A percentile compares a stretch with the other conserved stretches of the same genome.
Conservation (phyloP, 495 filamentous ascomycete genomes). For the Symbiotaphrina buchneri region DNA sequence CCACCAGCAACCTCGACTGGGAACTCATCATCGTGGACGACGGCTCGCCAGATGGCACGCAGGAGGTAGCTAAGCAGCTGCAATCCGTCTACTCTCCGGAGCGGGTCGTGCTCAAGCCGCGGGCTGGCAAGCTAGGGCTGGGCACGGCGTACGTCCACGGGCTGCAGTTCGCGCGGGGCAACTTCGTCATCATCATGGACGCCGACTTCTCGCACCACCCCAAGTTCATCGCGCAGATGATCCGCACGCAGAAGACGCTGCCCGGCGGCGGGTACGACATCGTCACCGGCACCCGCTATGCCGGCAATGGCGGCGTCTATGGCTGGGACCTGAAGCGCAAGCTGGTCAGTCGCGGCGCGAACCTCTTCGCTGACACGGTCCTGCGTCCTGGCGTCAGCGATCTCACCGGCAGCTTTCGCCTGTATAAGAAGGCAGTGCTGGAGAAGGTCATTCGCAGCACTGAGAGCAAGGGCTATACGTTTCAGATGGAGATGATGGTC, state of each 20-base stretch:
- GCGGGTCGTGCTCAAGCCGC: slow-evolving; percentile 65
- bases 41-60: slow-evolving; percentile 88
- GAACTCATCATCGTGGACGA: slow-evolving; percentile 96
- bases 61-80: slow-evolving; percentile 73
- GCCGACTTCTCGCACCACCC: slow-evolving; percentile 98
- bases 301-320: slow-evolving; percentile 75
- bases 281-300: slow-evolving; percentile 88
- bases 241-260: slow-evolving; percentile 38
- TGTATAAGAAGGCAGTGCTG: slow-evolving; percentile 82
- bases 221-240: slow-evolving; percentile 86
- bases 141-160: slow-evolving; percentile 96
- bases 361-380: slow-evolving; percentile 88
- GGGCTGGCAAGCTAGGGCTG: slow-evolving; percentile 83
- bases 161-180: slow-evolving; percentile 64
- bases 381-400: slow-evolving; percentile 90
- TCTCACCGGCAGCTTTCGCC: slow-evolving; percentile 76
- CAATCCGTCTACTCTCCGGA: slow-evolving; percentile 52
- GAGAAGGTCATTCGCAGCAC: slow-evolving; percentile 77
- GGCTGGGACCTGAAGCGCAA: slow-evolving; percentile 97
- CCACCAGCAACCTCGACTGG: slow-evolving; percentile 69
- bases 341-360: slow-evolving; percentile 74
- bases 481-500: slow-evolving; percentile 98
- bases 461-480: slow-evolving; percentile 87
- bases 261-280: slow-evolving; percentile 56
- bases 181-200: slow-evolving; percentile 98